Evolutionary conservation across 2,329 filamentous ascomycete genomes (phyloP).

Genomic region (Hypomyces perniciosus): DNA sequence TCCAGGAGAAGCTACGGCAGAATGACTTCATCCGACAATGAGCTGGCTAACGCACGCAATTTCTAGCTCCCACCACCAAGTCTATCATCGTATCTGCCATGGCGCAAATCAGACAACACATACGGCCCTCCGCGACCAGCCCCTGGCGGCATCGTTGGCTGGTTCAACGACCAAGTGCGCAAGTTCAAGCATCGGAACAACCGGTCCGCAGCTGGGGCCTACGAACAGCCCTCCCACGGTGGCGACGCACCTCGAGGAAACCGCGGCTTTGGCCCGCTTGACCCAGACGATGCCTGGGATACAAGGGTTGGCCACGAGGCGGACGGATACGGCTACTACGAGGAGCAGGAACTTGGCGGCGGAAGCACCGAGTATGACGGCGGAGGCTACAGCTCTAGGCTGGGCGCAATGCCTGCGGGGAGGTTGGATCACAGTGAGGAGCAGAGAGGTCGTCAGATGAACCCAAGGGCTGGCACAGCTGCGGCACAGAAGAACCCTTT

Average conservation of each 20-base stretch:
- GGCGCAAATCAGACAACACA: constrained; percentile 45
- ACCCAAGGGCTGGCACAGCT: constrained; percentile 33
- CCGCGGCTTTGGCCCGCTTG: constrained; percentile 60
- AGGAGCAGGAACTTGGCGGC: constrained; percentile 62
- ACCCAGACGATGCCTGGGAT: constrained; percentile 85
- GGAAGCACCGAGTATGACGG: constrained; percentile 27
- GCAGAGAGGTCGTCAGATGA: constrained; percentile 38
- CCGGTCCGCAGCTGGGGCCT: constrained; percentile 63
- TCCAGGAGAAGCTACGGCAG: constrained; percentile 4
- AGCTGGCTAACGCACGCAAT: constrained; percentile 1
- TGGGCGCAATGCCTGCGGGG: constrained; percentile 30
- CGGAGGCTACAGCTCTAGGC: constrained; percentile 44
- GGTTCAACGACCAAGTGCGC: constrained; percentile 62
- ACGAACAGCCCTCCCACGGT: constrained; percentile 54
- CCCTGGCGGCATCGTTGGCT: constrained; percentile 60
- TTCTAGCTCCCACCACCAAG: constrained; percentile 62
- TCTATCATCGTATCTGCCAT: constrained; percentile 65
- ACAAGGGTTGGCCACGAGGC: constrained; percentile 69
- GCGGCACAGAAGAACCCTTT: constrained; percentile 55
- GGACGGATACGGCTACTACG: constrained; percentile 64
- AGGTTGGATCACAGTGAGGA: constrained; percentile 25
- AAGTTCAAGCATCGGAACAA: constrained; percentile 59
- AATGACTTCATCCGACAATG: neutral
- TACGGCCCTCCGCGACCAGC: constrained; percentile 50
- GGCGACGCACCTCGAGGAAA: constrained; percentile 36